A percentile compares a stretch with the other conserved stretches of the same genome.
phyloP scores from a whole-genome alignment of 345 rosid species.

The Pseudoturritis turrita region DNA sequence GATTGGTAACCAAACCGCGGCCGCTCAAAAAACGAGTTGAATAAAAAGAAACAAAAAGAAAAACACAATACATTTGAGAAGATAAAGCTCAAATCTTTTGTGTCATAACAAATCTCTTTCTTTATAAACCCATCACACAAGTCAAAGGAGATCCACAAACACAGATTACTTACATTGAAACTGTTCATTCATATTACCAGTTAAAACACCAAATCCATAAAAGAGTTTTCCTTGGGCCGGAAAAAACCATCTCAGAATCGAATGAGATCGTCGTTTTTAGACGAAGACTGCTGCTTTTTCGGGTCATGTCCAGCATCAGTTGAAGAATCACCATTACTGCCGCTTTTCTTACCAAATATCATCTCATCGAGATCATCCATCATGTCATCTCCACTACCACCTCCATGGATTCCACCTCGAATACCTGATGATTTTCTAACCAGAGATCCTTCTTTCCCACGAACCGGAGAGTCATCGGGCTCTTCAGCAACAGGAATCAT shows the following conservation, averaged over 20 bases:
- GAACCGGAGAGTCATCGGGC: conserved; percentile 65
- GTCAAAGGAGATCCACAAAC: conserved; percentile 18
- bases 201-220: conserved; percentile 17
- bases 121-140: conserved; percentile 14
- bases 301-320: conserved; percentile 34
- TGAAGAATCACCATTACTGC: conserved; percentile 38
- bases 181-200: conserved; percentile 9
- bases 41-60: not conserved
- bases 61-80: not conserved
- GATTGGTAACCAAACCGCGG: no score
- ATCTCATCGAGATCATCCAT: conserved; percentile 99
- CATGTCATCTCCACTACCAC: conserved; percentile 76
- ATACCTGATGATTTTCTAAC: conserved; percentile 67
- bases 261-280: conserved; percentile 83
- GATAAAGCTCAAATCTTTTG: not conserved
- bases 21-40: no score
- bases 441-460: conserved; percentile 58
- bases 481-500: conserved; percentile 91
- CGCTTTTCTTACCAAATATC: conserved; percentile 91
- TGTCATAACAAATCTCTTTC: not conserved
- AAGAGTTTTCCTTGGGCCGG: not conserved
- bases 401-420: conserved; percentile 42
- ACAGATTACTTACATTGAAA: conserved; percentile 24
- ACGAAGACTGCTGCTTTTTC: conserved; percentile 56
- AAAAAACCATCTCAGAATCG: conserved; percentile 41